Base-by-base conservation (phyloP, 1,284 basidiomycete species). In the Irpex sp. region DNA sequence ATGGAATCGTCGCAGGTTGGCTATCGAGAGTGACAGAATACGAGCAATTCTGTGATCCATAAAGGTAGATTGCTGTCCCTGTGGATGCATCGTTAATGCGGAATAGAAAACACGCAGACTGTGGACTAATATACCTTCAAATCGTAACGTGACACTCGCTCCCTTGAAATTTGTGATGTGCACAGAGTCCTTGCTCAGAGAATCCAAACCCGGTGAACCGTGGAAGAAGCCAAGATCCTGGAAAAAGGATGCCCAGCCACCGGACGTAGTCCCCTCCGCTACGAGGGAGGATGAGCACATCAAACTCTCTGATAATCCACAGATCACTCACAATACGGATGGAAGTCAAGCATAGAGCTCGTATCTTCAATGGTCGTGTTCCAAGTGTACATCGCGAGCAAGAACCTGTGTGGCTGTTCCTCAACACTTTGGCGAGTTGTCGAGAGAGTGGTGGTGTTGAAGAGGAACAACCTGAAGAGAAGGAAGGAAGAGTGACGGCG, bases 331-430 rank as follows among this genome's bases (percentile, higher is more conserved):
- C 65, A 60, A 44, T 60, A 66, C 4, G 65, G 65, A 13, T 5
- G 37, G 49, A 58, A 66, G 15, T 40, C 38, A 15, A 66, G 36
- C 7, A 64, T 26, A 5, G 65, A 49, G 44, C 65, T 66, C 9
- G 65, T 60, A 31, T 66, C 65, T 21, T 66, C 65, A 31, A 66
- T 61, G 7, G 65, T 64, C 3, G 59, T 61, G 34, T 66, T 66
- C 62, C 62, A 66, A 11, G 49, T 55, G 48, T 44, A 66, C 65
- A 66, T 63, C 13, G n/a, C n/a, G 40, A 47, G 13, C 40, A 47
- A 47, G 13, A 47, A 47, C 11, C n/a, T n/a, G 40, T 47, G 40
- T 47, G 40, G 11, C 40, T 47, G n/a, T n/a, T n/a, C 40, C 13
- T 47, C 40, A 47, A 47, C 31, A n/a, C n/a, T 47, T 2, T 47